Conservation (phyloP, 2,329 filamentous ascomycete genomes). For the Aureobasidium vineae region DNA sequence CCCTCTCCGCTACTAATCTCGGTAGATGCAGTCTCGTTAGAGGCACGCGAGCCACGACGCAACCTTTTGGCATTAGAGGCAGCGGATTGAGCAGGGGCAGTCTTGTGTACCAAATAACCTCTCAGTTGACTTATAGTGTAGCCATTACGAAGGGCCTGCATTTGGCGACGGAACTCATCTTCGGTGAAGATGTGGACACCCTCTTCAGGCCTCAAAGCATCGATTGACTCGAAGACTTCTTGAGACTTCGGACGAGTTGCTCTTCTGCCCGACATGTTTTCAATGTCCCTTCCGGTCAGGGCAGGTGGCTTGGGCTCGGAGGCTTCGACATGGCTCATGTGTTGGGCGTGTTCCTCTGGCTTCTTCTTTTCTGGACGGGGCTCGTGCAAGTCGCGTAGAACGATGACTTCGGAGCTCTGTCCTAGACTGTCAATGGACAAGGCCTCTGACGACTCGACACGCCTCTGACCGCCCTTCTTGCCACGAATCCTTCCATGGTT, state of each 20-base stretch:
- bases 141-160: neutral
- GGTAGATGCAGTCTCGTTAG: neutral
- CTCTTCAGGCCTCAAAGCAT: neutral
- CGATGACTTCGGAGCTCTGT: slow-evolving; percentile 28
- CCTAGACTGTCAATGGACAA: slow-evolving; percentile 27
- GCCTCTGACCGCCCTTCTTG: slow-evolving; percentile 22
- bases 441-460: slow-evolving; percentile 23
- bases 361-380: neutral
- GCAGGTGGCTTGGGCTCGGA: neutral
- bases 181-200: neutral
- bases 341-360: neutral
- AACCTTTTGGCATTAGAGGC: neutral
- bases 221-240: slow-evolving; percentile 23
- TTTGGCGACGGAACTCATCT: neutral
- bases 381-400: slow-evolving; percentile 28
- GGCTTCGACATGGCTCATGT: neutral
- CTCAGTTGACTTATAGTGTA: slow-evolving; percentile 15
- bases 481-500: slow-evolving; percentile 16
- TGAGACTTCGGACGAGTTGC: neutral
- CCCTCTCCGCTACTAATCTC: neutral
- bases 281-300: slow-evolving; percentile 12
- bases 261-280: slow-evolving; percentile 11
- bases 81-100: neutral
- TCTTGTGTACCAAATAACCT: neutral
- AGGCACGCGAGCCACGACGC: neutral